Evolutionary conservation across 2,329 filamentous ascomycete genomes (phyloP), one percentile per base, ranked within the genome.

Genomic region (Lanzia echinophila): DNA sequence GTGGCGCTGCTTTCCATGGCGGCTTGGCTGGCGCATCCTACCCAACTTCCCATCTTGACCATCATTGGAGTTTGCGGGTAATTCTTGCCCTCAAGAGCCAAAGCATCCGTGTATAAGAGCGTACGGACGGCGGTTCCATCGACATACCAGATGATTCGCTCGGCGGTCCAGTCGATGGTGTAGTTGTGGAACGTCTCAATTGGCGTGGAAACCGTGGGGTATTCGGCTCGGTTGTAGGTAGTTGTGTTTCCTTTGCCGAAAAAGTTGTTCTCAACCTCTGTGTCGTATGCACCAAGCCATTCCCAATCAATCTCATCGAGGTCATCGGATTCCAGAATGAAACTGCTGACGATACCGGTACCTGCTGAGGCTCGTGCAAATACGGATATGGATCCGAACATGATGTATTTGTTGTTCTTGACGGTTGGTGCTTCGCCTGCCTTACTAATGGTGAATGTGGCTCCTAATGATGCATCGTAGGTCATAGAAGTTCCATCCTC

Each of bases 51-150:
- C 47, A 86, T 71, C 72, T 83, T 83, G 62, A 86, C 67, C 53
- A 79, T 78, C 78, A 84, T 85, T 10, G 86, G 86, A 1, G 83
- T 86, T 70, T 88, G 86, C 2, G 86, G 86, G 70, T 78, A 89
- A 67, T 73, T 75, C 56, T 71, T 69, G 57, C 79, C 81, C 8
- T 72, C 72, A 45, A 78, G 50, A 44, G 75, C 67, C 54, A 78
- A 55, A 36, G 75, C 63, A 58, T 77, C 75, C 41, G 62, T 65
- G 60, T 72, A 77, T 47, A 69, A 69, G 24, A 77, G 71, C 3
- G 72, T 75, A 55, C 79, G 77, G 22, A 76, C 66, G 22, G 70
- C 63, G 5, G 59, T 61, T 55, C 73, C 74, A 63, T 83, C 75
- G 53, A 88, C 78, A 64, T 78, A 74, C 78, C 83, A 88, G 55